Percentiles rank a stretch among this genome's conserved stretches.
phyloP scores from a whole-genome alignment of 2,329 filamentous ascomycete species.

The Penicillium sp. region DNA sequence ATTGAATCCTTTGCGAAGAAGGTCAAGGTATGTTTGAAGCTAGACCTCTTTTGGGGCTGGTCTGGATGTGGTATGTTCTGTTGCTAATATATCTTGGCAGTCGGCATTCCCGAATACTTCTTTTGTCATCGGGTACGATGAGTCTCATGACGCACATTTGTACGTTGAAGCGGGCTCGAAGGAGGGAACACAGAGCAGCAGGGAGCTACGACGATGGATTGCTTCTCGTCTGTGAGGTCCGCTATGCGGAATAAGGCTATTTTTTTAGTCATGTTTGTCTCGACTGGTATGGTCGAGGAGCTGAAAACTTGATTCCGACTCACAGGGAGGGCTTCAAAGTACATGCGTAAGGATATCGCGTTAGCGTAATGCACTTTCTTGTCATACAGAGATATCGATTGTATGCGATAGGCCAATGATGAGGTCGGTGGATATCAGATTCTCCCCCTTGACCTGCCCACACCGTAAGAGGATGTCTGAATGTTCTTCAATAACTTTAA shows the following conservation, averaged over 20 bases:
- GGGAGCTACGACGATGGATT: conserved; percentile 36
- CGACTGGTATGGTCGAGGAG: neutral
- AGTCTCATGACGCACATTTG: conserved; percentile 37
- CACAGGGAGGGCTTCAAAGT: neutral
- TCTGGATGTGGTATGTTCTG: neutral
- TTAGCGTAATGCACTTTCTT: neutral
- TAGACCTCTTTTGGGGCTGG: neutral
- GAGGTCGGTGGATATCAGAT: neutral
- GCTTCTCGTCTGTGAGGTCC: conserved; percentile 28
- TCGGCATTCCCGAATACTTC: conserved; percentile 35
- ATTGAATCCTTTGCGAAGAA: conserved; percentile 39
- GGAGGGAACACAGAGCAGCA: conserved; percentile 33
- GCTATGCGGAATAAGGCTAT: neutral
- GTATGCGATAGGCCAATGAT: neutral
- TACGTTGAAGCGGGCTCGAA: conserved; percentile 27
- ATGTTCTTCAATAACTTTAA: too few species aligned
- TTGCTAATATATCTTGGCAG: conserved; percentile 19
- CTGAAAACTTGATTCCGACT: neutral
- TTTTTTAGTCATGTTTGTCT: neutral
- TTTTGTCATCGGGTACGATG: conserved; percentile 34
- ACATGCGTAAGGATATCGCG: neutral
- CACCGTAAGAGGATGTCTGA: neutral
- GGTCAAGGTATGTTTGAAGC: conserved; percentile 33
- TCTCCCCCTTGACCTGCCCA: neutral
- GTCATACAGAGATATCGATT: neutral